These are phyloP conservation scores for Chalciporus chontae DNA, from an alignment of 768 basidiomycete genomes.

Conservation along the genomic window DNA sequence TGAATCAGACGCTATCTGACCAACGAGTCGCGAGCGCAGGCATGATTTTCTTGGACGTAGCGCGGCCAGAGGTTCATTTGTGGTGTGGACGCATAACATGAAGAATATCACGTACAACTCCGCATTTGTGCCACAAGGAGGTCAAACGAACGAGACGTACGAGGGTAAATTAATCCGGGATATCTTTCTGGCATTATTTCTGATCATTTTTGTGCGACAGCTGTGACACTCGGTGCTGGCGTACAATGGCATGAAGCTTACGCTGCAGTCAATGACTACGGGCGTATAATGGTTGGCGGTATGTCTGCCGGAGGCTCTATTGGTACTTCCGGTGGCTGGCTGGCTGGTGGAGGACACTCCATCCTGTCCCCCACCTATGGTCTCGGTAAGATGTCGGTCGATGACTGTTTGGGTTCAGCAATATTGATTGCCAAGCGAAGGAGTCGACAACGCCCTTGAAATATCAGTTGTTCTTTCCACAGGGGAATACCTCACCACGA, in stretches of 20 bases:
- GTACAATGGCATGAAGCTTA: slow-evolving; percentile 47
- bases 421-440: too few relatives aligned
- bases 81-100: slow-evolving; percentile 41
- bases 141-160: slow-evolving; percentile 9
- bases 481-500: slow-evolving; percentile 38
- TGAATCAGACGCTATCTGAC: neutral
- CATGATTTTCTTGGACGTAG: slow-evolving; percentile 41
- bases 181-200: neutral
- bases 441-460: slow-evolving; percentile 47
- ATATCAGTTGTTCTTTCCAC: slow-evolving; percentile 43
- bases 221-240: slow-evolving; percentile 36
- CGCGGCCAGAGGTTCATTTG: slow-evolving; percentile 33
- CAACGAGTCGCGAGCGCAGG: slow-evolving; percentile 5
- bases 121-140: slow-evolving; percentile 33
- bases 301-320: slow-evolving; percentile 20
- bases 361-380: slow-evolving; percentile 38
- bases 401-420: too few relatives aligned
- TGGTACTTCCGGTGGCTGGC: slow-evolving; percentile 49
- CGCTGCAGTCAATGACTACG: slow-evolving; percentile 31
- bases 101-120: slow-evolving; percentile 35
- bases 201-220: slow-evolving; percentile 5
- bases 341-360: slow-evolving; percentile 46
- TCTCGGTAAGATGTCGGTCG: too few relatives aligned
- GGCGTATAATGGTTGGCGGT: slow-evolving; percentile 42
- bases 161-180: neutral